phyloP scores from a whole-genome alignment of 2,329 filamentous ascomycete genomes.

The Triangularia verruculosa region DNA sequence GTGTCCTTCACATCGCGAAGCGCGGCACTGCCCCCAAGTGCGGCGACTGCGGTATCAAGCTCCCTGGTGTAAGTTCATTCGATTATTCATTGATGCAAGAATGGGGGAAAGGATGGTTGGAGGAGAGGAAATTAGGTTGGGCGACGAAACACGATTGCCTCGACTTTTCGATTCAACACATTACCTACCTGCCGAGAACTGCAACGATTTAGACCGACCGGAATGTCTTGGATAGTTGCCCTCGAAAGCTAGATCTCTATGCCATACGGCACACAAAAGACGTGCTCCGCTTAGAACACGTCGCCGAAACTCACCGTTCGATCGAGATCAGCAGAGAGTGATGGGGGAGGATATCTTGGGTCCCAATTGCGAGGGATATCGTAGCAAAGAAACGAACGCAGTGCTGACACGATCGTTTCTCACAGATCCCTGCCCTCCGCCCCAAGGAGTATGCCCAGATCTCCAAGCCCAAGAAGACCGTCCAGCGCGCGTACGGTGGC shows the following conservation, averaged over 20 bases:
- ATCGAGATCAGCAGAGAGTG: neutral
- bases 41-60: constrained; percentile 97
- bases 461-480: constrained; percentile 99
- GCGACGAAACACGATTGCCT: neutral
- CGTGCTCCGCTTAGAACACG: neutral
- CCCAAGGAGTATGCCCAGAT: constrained; percentile 96
- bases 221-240: neutral
- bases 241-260: neutral
- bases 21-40: constrained; percentile 97
- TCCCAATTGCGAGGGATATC: neutral
- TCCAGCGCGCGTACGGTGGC: constrained; percentile 96
- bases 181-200: neutral
- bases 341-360: neutral
- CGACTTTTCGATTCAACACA: neutral
- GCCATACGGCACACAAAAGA: too few relatives aligned
- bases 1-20: constrained; percentile 99
- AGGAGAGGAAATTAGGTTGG: neutral
- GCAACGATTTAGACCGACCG: neutral
- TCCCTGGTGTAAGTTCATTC: constrained; percentile 81
- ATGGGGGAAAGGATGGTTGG: neutral
- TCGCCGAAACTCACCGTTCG: neutral
- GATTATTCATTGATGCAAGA: constrained; percentile 15
- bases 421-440: constrained; percentile 88
- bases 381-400: neutral
- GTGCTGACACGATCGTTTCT: constrained; percentile 32